phyloP scores from a whole-genome alignment of 371 early-diverging fungal genomes.

The Circinella umbellata region DNA sequence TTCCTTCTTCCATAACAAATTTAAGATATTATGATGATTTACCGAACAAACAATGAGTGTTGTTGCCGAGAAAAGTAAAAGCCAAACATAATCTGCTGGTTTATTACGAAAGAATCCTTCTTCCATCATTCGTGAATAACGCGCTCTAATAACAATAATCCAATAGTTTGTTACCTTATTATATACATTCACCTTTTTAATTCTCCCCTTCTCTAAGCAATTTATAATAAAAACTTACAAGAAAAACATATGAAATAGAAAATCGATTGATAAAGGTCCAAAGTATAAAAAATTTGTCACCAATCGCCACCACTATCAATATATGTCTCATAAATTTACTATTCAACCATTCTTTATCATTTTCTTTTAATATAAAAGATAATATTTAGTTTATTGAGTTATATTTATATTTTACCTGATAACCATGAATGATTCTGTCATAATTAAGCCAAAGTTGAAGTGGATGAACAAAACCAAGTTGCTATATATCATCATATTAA shows the following conservation, averaged over 20 bases:
- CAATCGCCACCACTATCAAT: slow-evolving; percentile 87
- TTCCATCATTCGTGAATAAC: slow-evolving; percentile 92
- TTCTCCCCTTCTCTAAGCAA: too few relatives aligned
- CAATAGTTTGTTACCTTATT: too few relatives aligned
- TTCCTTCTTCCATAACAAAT: not conserved
- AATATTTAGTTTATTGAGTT: not conserved
- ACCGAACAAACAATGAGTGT: slow-evolving; percentile 58
- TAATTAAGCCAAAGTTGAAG: slow-evolving; percentile 85
- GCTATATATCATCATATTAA: slow-evolving; percentile 32
- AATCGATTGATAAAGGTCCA: slow-evolving; percentile 78
- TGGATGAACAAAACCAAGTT: slow-evolving; percentile 72
- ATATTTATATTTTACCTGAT: slow-evolving; percentile 59
- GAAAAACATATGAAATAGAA: slow-evolving; percentile 94
- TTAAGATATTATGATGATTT: slow-evolving; percentile 16
- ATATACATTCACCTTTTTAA: too few relatives aligned
- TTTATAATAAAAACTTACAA: slow-evolving; percentile 61
- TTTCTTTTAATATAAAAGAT: not conserved
- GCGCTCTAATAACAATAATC: slow-evolving; percentile 52
- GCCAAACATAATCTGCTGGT: slow-evolving; percentile 92
- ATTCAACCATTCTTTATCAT: not conserved
- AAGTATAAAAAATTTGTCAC: slow-evolving; percentile 86
- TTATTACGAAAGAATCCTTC: slow-evolving; percentile 91
- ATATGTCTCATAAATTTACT: not conserved
- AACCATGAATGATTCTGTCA: slow-evolving; percentile 63
- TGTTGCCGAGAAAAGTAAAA: slow-evolving; percentile 71